Conservation (phyloP, 805 yeast genomes). For the Sungouiella blattae region DNA sequence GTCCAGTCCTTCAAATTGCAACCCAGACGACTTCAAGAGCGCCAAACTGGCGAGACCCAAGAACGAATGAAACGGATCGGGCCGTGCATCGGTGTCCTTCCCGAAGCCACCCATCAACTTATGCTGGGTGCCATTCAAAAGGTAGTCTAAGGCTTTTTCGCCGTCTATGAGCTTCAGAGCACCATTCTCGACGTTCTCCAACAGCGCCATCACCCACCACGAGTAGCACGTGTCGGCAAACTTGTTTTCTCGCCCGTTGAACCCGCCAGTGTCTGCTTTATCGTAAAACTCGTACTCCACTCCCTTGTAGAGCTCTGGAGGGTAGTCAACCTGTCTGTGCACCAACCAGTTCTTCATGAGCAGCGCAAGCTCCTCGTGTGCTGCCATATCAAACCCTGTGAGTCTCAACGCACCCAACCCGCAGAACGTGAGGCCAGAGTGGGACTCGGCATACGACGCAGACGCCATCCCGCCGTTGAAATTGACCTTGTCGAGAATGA, state of each 20-base stretch:
- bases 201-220: conserved; percentile 73
- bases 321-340: conserved; percentile 55
- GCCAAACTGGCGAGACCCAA: conserved; percentile 56
- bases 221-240: conserved; percentile 83
- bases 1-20: conserved; percentile 5
- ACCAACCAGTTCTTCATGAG: conserved; percentile 58
- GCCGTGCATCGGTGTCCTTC: conserved; percentile 58
- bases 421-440: conserved; percentile 85
- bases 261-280: conserved; percentile 63
- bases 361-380: background rate
- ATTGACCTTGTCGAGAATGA: conserved; percentile 25
- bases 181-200: conserved; percentile 38
- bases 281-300: conserved; percentile 38
- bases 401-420: conserved; percentile 62
- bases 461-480: conserved; percentile 75
- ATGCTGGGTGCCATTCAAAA: conserved; percentile 59
- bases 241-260: conserved; percentile 85
- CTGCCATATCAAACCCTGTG: conserved; percentile 24
- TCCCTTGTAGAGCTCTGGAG: conserved; percentile 21
- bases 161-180: conserved; percentile 32
- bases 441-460: conserved; percentile 55
- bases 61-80: conserved; percentile 70
- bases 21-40: conserved; percentile 16
- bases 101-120: conserved; percentile 70
- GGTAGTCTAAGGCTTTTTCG: conserved; percentile 35